Evolutionary conservation across 2,329 filamentous ascomycete species (phyloP).

Genomic region (Colletotrichum somersetense): DNA sequence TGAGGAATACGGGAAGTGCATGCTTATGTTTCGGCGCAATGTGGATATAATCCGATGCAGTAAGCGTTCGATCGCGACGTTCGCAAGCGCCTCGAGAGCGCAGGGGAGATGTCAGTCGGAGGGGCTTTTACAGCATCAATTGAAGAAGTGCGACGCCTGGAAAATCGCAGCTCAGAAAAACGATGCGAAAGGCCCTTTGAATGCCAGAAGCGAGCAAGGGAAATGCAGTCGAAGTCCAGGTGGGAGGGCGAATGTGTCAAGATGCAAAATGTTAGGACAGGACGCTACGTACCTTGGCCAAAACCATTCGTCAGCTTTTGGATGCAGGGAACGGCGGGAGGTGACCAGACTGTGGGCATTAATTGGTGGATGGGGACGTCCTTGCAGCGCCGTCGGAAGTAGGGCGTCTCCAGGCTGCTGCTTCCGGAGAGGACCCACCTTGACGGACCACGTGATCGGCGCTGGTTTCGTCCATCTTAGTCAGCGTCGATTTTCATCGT

Average conservation of each 20-base stretch:
- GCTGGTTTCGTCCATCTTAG: neutral
- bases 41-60: conserved; percentile 14
- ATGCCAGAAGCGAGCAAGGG: neutral
- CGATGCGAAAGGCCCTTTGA: neutral
- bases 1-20: conserved; percentile 44
- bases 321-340: conserved; percentile 34
- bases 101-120: conserved; percentile 10
- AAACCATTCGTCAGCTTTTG: conserved; percentile 34
- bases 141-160: neutral
- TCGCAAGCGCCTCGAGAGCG: conserved; percentile 24
- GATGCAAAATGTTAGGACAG: conserved; percentile 7
- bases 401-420: conserved; percentile 15
- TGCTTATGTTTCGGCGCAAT: conserved; percentile 36
- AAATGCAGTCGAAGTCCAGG: neutral
- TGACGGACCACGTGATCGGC: neutral
- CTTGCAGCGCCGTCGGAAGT: conserved; percentile 21
- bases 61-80: conserved; percentile 5
- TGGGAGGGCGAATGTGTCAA: conserved; percentile 2
- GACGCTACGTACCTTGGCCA: conserved; percentile 26
- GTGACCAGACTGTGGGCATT: conserved; percentile 34
- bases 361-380: conserved; percentile 34
- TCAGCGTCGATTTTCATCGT: neutral
- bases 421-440: neutral
- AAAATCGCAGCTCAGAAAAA: neutral
- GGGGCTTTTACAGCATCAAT: conserved; percentile 26